A percentile compares a stretch with the other conserved stretches of the same genome.
Conservation (phyloP, 2,329 filamentous ascomycete genomes). For the Xylariaceae sp. region DNA sequence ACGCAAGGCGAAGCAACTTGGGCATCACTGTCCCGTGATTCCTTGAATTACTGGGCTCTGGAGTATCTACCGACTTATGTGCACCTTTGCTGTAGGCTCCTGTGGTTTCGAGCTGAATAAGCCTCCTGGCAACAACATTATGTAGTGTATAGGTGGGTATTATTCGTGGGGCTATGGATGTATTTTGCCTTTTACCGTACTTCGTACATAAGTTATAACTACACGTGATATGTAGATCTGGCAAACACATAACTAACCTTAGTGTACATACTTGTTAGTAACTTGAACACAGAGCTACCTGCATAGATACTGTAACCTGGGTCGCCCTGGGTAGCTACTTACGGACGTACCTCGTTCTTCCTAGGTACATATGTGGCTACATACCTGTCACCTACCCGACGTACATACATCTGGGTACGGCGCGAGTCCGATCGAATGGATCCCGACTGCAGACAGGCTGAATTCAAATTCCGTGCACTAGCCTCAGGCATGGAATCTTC, state of each 20-base stretch:
- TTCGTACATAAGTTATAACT: no score
- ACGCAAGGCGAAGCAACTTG: neutral
- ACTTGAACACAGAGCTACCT: neutral
- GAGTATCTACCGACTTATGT: neutral
- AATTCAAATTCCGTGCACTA: constrained; percentile 14
- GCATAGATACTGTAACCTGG: neutral
- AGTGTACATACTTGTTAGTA: no score
- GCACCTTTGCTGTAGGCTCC: no score
- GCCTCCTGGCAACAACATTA: no score
- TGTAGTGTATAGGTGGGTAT: neutral
- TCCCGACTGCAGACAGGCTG: constrained; percentile 8
- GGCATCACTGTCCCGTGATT: no score
- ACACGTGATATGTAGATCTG: no score
- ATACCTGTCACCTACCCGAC: neutral
- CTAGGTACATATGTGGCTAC: neutral
- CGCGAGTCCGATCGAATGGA: constrained; percentile 12
- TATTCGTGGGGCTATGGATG: neutral
- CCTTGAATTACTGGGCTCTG: no score
- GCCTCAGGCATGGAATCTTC: constrained; percentile 8
- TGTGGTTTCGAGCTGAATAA: no score
- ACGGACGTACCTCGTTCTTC: no score
- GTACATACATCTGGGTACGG: constrained; percentile 2
- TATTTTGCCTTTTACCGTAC: neutral
- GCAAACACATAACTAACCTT: no score
- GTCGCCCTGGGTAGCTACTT: neutral